These are phyloP conservation scores for Candida ascalaphidarum DNA, from an alignment of 805 yeast genomes.

Conservation along the genomic window DNA sequence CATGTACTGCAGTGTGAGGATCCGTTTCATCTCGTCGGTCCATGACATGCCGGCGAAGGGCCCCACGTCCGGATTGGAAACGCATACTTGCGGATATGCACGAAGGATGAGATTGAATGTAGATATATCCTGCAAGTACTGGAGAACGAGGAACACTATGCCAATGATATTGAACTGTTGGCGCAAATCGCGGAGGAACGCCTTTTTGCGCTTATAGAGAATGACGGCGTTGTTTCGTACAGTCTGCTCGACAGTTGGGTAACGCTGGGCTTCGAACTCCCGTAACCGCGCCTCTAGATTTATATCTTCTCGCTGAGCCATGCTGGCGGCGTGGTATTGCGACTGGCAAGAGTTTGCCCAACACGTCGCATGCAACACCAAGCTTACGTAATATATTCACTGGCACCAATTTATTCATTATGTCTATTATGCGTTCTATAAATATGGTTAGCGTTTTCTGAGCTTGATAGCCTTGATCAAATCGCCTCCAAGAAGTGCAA, in stretches of 20 bases:
- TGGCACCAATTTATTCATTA: not conserved
- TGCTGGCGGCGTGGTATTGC: no score
- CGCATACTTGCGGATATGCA: constrained; percentile 16
- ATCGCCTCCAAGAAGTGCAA: constrained; percentile 62
- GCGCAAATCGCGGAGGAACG: constrained; percentile 27
- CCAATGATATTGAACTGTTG: constrained; percentile 25
- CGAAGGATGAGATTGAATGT: constrained; percentile 18
- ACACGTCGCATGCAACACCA: no score
- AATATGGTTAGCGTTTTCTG: constrained; percentile 15
- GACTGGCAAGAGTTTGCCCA: no score
- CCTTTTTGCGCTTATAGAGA: constrained; percentile 34
- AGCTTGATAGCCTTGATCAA: constrained; percentile 34
- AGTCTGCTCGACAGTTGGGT: constrained; percentile 32
- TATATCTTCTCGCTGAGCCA: no score
- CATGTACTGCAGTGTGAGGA: constrained; percentile 19
- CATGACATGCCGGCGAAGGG: constrained; percentile 4
- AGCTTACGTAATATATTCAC: not conserved
- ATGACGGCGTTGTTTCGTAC: constrained; percentile 29
- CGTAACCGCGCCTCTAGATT: no score
- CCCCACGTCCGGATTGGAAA: constrained; percentile 21
- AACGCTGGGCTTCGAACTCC: constrained; percentile 18
- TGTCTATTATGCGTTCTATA: constrained; percentile 2
- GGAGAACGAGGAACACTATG: constrained; percentile 23
- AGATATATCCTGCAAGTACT: constrained; percentile 36
- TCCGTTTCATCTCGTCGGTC: constrained; percentile 18